Conservation (phyloP, 768 basidiomycete species). For the Tulasnella sp. region DNA sequence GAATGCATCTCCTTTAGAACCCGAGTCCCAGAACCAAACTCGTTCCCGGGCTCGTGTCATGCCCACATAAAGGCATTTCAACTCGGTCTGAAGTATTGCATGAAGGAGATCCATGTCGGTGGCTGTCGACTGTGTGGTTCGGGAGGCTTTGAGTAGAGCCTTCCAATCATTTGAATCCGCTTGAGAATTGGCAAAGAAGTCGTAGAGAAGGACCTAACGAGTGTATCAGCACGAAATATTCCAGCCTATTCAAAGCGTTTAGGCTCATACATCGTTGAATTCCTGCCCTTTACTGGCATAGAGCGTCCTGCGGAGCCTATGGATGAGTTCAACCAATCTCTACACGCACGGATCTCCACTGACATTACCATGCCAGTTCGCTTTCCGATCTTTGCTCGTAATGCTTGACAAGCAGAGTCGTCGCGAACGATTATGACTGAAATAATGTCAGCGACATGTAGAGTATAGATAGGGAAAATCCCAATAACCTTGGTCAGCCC, state of each 20-base stretch:
- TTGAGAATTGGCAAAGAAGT: conserved; percentile 71
- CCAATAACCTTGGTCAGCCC: conserved; percentile 53
- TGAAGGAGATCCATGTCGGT: not conserved
- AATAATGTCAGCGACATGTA: conserved; percentile 56
- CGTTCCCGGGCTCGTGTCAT: conserved; percentile 35
- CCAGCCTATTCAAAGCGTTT: not conserved
- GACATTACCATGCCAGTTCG: conserved; percentile 53
- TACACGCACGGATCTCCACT: not conserved
- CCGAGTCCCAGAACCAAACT: conserved; percentile 35
- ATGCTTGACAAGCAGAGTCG: conserved; percentile 52
- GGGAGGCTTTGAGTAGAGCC: conserved; percentile 49
- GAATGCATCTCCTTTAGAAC: conserved; percentile 12
- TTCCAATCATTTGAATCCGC: conserved; percentile 61
- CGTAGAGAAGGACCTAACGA: conserved; percentile 55
- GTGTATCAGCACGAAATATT: not conserved
- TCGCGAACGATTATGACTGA: conserved; percentile 76
- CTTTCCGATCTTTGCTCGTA: conserved; percentile 56
- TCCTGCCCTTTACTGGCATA: conserved; percentile 70
- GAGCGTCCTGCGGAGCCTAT: conserved; percentile 46
- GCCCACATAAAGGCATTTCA: conserved; percentile 35
- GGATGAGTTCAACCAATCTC: not conserved
- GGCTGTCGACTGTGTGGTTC: not conserved
- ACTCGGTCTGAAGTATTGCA: conserved; percentile 34
- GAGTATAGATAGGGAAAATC: conserved; percentile 42
- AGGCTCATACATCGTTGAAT: conserved; percentile 58